phyloP scores from a whole-genome alignment of 768 basidiomycete genomes.

The Naematelia encephala region DNA sequence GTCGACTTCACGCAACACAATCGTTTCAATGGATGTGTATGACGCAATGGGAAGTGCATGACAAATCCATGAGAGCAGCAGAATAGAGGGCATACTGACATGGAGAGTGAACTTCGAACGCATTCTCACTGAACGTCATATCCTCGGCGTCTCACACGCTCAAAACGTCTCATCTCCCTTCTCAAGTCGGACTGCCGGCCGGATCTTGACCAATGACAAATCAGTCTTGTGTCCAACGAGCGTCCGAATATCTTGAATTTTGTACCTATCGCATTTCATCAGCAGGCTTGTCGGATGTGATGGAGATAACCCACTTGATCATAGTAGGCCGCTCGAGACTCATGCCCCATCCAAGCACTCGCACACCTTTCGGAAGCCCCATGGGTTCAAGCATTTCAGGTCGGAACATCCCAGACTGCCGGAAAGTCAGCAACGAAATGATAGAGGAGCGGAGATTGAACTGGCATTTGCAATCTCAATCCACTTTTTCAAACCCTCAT shows the following conservation, averaged over 20 bases:
- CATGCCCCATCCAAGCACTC: conserved; percentile 96
- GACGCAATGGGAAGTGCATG: too few relatives aligned
- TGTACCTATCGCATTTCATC: conserved; percentile 63
- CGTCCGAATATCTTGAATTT: conserved; percentile 94
- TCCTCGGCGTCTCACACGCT: too few relatives aligned
- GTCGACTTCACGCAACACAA: too few relatives aligned
- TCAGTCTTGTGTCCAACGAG: conserved; percentile 96
- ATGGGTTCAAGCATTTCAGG: conserved; percentile 99
- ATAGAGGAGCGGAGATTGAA: background rate
- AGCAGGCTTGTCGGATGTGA: background rate
- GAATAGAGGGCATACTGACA: too few relatives aligned
- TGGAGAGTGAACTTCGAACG: too few relatives aligned
- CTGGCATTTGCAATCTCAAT: conserved; percentile 29
- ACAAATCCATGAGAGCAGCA: too few relatives aligned
- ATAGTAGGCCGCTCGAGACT: conserved; percentile 93
- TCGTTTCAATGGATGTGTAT: too few relatives aligned
- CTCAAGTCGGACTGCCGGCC: conserved; percentile 86
- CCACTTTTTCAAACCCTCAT: conserved; percentile 56
- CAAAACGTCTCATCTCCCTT: conserved; percentile 40
- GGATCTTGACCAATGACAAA: conserved; percentile 80
- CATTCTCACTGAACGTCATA: too few relatives aligned
- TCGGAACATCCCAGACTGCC: conserved; percentile 89
- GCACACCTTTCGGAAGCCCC: conserved; percentile 94
- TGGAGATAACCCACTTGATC: conserved; percentile 71
- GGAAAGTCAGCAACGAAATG: conserved; percentile 6